Evolutionary conservation across 23 red algal genomes (phyloP).

Genomic region (Gracilaria gracilis): DNA sequence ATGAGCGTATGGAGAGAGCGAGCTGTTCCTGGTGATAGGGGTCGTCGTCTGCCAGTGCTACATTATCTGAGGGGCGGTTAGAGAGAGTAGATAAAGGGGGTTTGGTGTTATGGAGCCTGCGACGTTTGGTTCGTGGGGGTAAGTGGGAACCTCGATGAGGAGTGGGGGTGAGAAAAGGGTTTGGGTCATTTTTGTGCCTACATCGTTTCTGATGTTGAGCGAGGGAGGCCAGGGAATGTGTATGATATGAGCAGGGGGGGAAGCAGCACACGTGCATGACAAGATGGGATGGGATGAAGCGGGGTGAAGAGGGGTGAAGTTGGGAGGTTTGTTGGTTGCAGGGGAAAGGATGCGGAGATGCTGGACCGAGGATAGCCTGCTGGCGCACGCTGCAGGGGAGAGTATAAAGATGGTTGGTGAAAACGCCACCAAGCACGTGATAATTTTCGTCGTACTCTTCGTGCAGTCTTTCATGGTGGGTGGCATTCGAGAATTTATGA

Average conservation of each 20-base stretch:
- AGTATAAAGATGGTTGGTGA: too few species aligned
- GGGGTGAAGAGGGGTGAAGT: too few species aligned
- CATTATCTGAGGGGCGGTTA: slow-evolving; percentile 12
- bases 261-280: neutral
- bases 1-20: neutral
- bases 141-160: neutral
- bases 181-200: neutral
- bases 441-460: too few species aligned
- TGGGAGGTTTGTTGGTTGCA: too few species aligned
- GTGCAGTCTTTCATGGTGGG: too few species aligned
- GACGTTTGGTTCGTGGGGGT: neutral
- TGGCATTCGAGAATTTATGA: too few species aligned
- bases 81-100: neutral
- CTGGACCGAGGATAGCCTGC: too few species aligned
- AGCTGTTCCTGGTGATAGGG: neutral
- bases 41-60: neutral
- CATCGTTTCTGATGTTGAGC: neutral
- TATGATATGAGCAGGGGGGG: neutral
- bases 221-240: neutral
- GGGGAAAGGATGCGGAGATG: too few species aligned
- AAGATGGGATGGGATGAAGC: neutral
- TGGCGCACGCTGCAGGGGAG: too few species aligned
- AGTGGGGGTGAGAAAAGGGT: neutral
- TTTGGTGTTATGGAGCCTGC: neutral
- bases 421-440: too few species aligned